phyloP scores from a whole-genome alignment of 2,329 filamentous ascomycete genomes.

The Blastomyces silverae region DNA sequence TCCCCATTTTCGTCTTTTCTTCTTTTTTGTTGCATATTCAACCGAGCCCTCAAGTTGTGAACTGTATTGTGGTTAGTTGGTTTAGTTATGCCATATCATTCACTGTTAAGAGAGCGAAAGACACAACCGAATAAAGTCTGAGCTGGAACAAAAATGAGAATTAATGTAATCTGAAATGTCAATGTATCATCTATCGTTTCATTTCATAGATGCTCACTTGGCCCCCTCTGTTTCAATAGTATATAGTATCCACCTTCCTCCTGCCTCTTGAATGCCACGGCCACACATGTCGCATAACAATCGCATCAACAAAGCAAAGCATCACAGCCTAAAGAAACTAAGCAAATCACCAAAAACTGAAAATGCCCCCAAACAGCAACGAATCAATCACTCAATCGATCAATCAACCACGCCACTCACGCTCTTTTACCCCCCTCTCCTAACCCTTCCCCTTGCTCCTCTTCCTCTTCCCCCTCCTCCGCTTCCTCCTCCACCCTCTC shows the following conservation, averaged over 20 bases:
- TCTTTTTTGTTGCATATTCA: not conserved
- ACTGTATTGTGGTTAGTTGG: not conserved
- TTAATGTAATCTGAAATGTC: not conserved
- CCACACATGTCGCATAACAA: not conserved
- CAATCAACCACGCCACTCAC: no score
- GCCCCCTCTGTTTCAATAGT: not conserved
- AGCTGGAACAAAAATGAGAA: not conserved
- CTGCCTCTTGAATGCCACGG: no score
- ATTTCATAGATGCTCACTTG: not conserved
- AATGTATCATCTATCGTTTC: not conserved
- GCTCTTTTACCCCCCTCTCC: no score
- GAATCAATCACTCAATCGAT: no score
- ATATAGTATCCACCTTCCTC: not conserved
- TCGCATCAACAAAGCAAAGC: not conserved
- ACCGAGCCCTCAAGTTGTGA: not conserved
- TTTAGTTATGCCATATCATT: no score
- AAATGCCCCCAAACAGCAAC: no score
- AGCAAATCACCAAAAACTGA: no score
- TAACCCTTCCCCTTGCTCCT: not conserved
- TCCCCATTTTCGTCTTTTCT: no score
- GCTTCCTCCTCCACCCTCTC: constrained; percentile 28
- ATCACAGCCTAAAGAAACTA: no score
- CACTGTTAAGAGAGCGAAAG: not conserved
- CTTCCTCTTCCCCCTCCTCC: not conserved
- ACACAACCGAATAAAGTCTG: not conserved